Conservation (phyloP, 345 rosid species). For the Durio zibethinus region DNA sequence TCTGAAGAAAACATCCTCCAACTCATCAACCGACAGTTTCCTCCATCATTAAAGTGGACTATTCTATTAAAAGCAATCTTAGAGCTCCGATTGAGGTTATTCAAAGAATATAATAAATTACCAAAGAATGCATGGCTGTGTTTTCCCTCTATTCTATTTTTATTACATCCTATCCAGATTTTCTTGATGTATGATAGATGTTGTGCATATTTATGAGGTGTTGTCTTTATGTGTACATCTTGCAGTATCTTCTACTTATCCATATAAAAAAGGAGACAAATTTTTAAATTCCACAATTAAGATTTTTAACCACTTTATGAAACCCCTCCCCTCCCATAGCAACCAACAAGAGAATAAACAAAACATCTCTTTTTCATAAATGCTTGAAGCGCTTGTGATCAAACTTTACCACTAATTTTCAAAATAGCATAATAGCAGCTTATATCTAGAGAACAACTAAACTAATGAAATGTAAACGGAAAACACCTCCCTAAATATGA, state of each 20-base stretch:
- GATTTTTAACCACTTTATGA: background rate
- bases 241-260: background rate
- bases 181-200: background rate
- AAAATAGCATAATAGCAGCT: background rate
- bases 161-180: background rate
- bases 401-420: background rate
- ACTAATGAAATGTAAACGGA: background rate
- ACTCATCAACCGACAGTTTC: background rate
- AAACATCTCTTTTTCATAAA: background rate
- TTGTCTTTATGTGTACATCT: background rate
- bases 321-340: background rate
- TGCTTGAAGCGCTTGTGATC: background rate
- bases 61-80: background rate
- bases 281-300: background rate
- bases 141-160: background rate
- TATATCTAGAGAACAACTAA: background rate
- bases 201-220: background rate
- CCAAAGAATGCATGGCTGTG: background rate
- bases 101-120: background rate
- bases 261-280: background rate
- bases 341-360: background rate
- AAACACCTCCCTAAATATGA: background rate
- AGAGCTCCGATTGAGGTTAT: background rate
- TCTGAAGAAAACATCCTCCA: background rate
- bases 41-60: background rate